Evolutionary conservation across 495 filamentous ascomycete genomes (phyloP).

Genomic region (Xylona heveae): DNA sequence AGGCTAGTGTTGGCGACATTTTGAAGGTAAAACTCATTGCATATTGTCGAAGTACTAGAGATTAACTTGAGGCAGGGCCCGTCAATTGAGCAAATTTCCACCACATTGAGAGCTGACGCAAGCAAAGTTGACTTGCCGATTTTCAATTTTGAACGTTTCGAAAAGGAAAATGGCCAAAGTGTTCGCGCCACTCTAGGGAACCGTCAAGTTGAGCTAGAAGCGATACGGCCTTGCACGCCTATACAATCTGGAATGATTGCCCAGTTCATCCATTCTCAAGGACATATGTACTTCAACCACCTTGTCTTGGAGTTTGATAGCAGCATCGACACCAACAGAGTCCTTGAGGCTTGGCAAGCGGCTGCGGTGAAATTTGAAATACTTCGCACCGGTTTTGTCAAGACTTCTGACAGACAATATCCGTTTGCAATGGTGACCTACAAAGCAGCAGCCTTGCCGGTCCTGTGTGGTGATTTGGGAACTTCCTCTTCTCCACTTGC

Average conservation of each 20-base stretch:
- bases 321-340: background rate
- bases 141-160: slow-evolving; percentile 19
- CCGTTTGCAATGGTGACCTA: slow-evolving; percentile 51
- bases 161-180: slow-evolving; percentile 16
- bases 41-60: no score
- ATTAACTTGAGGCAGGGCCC: no score
- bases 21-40: slow-evolving; percentile 33
- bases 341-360: slow-evolving; percentile 13
- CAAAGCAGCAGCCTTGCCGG: slow-evolving; percentile 5
- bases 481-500: background rate
- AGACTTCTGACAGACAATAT: slow-evolving; percentile 13
- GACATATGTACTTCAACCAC: slow-evolving; percentile 40
- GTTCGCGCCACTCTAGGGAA: slow-evolving; percentile 6
- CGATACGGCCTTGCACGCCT: slow-evolving; percentile 39
- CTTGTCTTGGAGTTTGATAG: slow-evolving; percentile 21
- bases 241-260: slow-evolving; percentile 42
- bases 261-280: slow-evolving; percentile 31
- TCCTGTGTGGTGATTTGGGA: slow-evolving; percentile 13
- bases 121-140: slow-evolving; percentile 19
- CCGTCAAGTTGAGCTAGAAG: slow-evolving; percentile 13
- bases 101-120: no score
- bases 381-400: slow-evolving; percentile 17
- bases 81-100: no score
- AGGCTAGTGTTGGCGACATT: slow-evolving; percentile 41
- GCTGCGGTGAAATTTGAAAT: slow-evolving; percentile 13